Base-by-base conservation (phyloP, 257 asterid species). In the Solanum rostratum region DNA sequence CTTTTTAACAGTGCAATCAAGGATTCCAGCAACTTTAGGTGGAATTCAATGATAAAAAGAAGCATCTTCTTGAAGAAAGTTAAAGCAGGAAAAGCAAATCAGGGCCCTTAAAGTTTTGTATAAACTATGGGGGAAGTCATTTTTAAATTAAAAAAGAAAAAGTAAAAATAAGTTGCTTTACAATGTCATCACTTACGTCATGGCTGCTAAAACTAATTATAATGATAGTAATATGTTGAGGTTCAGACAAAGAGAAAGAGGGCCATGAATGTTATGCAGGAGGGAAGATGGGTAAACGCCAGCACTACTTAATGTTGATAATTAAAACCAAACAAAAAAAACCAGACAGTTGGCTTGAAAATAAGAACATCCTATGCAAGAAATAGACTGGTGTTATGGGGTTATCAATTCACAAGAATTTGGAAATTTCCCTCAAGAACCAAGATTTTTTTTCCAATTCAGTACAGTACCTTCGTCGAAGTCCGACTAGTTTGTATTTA, bases 41-140 rank as follows among this genome's bases (percentile, higher is more conserved):
- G 46, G 52, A 79, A 59, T 5, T 12, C 50, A 66, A 46, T 43
- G 11, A 60, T 54, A 49, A 50, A 76, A 54, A 22, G 24, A 27
- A 27, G 49, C 41, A 11, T 49, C 52, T 53, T 53, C 13, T 11
- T 39, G n/a, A 66, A n/a, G 54, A 49, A 22, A 65, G 59, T 81
- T 57, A 65, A 54, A 85, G 55, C 11, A 54, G 79, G 45, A 84
- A 86, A 83, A 49, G 74, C 83, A 41, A 18, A 37, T 6, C 2
- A 73, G 43, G 90, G 86, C 84, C 90, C 84, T 60, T 79, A 27
- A 15, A 10, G 15, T 29, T 29, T 5, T 46, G 59, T 65, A 80
- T 79, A 80, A 37, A 52, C 10, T 79, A 78, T 30, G 73, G 33
- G 22, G 4, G 45, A 45, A 16, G 33, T 5, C 39, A 63, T 50